These are phyloP conservation scores for Phytophthora cryptogea DNA, from an alignment of 352 stramenopile species.

Conservation along the genomic window DNA sequence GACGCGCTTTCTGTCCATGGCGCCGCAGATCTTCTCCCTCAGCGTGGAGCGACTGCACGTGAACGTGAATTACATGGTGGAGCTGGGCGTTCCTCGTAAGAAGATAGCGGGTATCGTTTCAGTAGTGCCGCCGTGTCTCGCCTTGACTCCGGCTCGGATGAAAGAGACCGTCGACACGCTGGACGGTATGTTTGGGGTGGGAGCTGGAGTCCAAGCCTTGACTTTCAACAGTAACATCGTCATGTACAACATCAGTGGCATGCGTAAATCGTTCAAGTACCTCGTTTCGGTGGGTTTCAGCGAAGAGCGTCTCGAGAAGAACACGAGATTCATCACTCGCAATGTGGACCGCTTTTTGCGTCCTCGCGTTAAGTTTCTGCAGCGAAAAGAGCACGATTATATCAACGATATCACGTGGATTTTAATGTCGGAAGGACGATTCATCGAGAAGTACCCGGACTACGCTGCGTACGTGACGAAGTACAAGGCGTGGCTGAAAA, in stretches of 20 bases:
- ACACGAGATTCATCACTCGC: slow-evolving; percentile 39
- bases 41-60: slow-evolving; percentile 30
- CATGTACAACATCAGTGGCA: slow-evolving; percentile 40
- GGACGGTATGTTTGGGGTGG: slow-evolving; percentile 40
- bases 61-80: slow-evolving; percentile 33
- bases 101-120: slow-evolving; percentile 35
- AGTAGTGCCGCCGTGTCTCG: slow-evolving; percentile 37
- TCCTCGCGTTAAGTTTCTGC: slow-evolving; percentile 47
- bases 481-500: slow-evolving; percentile 10
- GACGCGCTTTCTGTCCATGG: slow-evolving; percentile 37
- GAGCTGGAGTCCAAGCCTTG: slow-evolving; percentile 19
- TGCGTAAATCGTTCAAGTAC: slow-evolving; percentile 40
- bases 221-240: slow-evolving; percentile 34
- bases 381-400: slow-evolving; percentile 1
- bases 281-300: slow-evolving; percentile 36
- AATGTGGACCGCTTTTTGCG: slow-evolving; percentile 40
- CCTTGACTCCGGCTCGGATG: slow-evolving; percentile 35
- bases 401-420: slow-evolving; percentile 35
- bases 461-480: slow-evolving; percentile 23
- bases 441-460: slow-evolving; percentile 31
- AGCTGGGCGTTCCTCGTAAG: slow-evolving; percentile 32
- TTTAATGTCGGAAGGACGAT: slow-evolving; percentile 18
- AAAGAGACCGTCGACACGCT: slow-evolving; percentile 35
- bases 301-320: slow-evolving; percentile 26
- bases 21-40: slow-evolving; percentile 42